These are phyloP conservation scores for Ophiostoma piceae DNA, from an alignment of 2,329 filamentous ascomycete species.

Conservation along the genomic window DNA sequence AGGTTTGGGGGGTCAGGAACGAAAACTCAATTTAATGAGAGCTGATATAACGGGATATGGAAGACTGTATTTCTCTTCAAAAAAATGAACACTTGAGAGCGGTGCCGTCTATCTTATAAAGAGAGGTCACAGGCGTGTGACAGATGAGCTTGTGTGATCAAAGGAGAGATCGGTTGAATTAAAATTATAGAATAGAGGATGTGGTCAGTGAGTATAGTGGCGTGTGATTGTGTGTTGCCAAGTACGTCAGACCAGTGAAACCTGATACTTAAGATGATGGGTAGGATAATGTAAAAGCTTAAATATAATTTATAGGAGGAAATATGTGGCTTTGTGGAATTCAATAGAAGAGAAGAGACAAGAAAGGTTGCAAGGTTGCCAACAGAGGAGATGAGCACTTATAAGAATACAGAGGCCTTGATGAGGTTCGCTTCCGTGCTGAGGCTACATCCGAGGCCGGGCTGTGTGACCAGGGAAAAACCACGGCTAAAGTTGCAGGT, in stretches of 20 bases:
- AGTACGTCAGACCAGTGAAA: conserved; percentile 5
- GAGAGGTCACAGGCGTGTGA: not conserved
- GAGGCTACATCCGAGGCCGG: conserved; percentile 6
- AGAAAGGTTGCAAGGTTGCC: not conserved
- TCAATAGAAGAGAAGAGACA: not conserved
- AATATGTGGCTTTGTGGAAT: not conserved
- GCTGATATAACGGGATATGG: not conserved
- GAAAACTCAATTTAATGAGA: not conserved
- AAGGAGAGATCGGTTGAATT: not conserved
- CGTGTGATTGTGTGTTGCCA: conserved; percentile 1
- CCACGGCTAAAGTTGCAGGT: not conserved
- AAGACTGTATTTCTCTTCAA: not conserved
- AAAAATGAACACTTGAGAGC: not conserved
- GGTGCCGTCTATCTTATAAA: not conserved
- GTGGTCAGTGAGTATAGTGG: not conserved
- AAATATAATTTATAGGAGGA: not conserved
- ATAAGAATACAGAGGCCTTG: not conserved
- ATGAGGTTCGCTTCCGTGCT: not conserved
- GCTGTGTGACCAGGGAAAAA: not conserved
- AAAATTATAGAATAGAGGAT: not conserved
- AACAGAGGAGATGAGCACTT: not conserved
- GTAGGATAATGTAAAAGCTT: not conserved
- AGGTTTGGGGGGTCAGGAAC: not conserved
- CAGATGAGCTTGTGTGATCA: not conserved
- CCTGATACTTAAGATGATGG: not conserved